Evolutionary conservation across 352 stramenopile species (phyloP), one percentile per base, ranked within the genome.

Genomic region (Phytopythium aichiense): DNA sequence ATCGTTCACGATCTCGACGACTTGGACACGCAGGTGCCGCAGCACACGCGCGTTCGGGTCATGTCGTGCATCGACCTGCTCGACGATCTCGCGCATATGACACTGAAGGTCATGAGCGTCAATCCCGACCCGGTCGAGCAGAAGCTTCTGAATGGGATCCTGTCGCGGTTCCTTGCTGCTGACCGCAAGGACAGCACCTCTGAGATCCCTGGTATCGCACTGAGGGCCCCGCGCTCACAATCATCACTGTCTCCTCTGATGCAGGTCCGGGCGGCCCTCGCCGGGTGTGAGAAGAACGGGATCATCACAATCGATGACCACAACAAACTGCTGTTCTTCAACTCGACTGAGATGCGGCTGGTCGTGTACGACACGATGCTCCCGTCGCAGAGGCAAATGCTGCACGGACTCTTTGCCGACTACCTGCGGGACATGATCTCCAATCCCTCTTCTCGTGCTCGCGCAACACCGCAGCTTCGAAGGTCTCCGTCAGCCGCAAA

Each of bases 1-100:
- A 89, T 92, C 42, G 60, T 90, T 0, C 81, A 80, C 40, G 79
- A 92, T 49, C 64, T 92, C 33, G 81, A 91, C 53, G 81, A 92
- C 37, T 68, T 92, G 58, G 81, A 92, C 60, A 88, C 87, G 60
- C 64, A 89, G 33, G 75, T 92, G 0, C 82, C 83, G 0, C 77
- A 91, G 57, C 81, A 92, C 53, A 90, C 82, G 4, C 76, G 83
- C 23, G 81, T 80, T 6, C 77, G 83, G 0, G 83, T 92, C 13
- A 88, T 91, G 83, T 79, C 75, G 2, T 88, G 84, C 46, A 65
- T 90, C 2, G 79, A 89, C 49, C 66, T 60, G 0, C 69, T 92
- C 0, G 71, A 87, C 22, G 64, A 69, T 0, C 63, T 88, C 4
- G 75, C 77, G 1, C 83, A 92, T 40, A 73, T 86, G 40, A 77